phyloP scores from a whole-genome alignment of 1,284 basidiomycete genomes.

The Ceratorhiza oryzae-sativae region DNA sequence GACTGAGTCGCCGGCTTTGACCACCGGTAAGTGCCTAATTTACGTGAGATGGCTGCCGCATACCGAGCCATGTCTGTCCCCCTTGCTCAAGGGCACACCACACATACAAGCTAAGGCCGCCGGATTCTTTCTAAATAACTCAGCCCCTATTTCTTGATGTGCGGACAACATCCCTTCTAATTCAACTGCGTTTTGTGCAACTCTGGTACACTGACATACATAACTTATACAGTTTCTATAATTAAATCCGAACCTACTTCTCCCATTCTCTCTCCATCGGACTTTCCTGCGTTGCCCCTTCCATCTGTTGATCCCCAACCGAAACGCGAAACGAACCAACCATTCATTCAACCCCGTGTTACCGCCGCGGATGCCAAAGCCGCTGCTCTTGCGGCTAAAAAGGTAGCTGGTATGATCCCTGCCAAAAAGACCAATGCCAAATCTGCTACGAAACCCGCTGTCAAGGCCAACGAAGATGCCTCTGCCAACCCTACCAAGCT shows the following conservation, averaged over 20 bases:
- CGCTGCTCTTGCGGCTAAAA: conserved; percentile 26
- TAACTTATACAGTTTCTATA: conserved; percentile 54
- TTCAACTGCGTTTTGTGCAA: conserved; percentile 70
- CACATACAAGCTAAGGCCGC: conserved; percentile 38
- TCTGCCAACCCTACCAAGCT: not conserved
- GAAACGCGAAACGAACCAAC: conserved; percentile 38
- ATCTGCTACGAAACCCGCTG: conserved; percentile 12
- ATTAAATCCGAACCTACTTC: conserved; percentile 45
- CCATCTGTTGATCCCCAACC: conserved; percentile 32
- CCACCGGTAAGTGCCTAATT: conserved; percentile 40
- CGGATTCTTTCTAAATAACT: conserved; percentile 19
- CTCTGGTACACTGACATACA: conserved; percentile 65
- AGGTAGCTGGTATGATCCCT: conserved; percentile 3
- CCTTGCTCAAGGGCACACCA: conserved; percentile 39
- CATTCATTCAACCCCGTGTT: conserved; percentile 36
- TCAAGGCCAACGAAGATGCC: conserved; percentile 16
- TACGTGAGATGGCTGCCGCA: conserved; percentile 32
- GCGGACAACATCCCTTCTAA: conserved; percentile 30
- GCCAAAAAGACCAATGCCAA: conserved; percentile 24
- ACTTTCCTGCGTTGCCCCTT: conserved; percentile 70
- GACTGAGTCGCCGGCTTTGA: conserved; percentile 33
- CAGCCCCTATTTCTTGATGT: conserved; percentile 25
- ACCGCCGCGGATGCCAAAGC: conserved; percentile 28
- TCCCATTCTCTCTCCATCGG: conserved; percentile 64
- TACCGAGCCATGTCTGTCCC: conserved; percentile 42